Evolutionary conservation across 306 rosid species (phyloP), one percentile per base, ranked within the genome.

Genomic region (Herpetospermum pedunculosum): DNA sequence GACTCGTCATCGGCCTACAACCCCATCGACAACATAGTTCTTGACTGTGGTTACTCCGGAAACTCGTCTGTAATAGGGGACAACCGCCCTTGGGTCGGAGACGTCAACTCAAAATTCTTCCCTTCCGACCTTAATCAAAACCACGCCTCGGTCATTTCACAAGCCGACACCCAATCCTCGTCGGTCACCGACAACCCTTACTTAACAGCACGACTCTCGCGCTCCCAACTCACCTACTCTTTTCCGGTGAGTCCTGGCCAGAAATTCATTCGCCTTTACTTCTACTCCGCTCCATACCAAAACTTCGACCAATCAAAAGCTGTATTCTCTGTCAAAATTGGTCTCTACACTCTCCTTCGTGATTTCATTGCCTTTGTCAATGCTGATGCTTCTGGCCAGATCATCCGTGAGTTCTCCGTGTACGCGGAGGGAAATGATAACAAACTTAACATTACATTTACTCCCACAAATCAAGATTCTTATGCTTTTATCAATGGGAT

Each of bases 401-500:
- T 52, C 21, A 0, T 9, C 3, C 58, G 58, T 2, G 58, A 52
- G 26, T 52, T 52, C 26, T 28, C 49, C 21, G 1, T 82, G 3
- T 50, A 47, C 23, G 40, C 47, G 1, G 69, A 34, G 1, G 69
- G 14, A 14, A 52, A 59, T 3, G 4, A 34, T 47, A 3, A n/a
- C 4, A 28, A 5, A 8, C 49, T 81, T 19, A 70, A 78, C 49
- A 19, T 81, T 67, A 70, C 72, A 0, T 81, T 81, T 35, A 55
- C 25, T 29, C 84, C 78, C 76, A 72, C 76, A 16, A 47, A 25
- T 60, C 47, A 58, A 4, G 65, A 40, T 6, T 72, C 73, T 0
- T 29, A 64, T 35, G 81, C 84, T 5, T 73, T 77, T 40, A 55
- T 81, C 54, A 81, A 37, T 7, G 78, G 76, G 7, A 77, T 81